Percentiles rank a stretch among this genome's conserved stretches.
These are phyloP conservation scores for Boletus patriciae DNA, from an alignment of 768 basidiomycete genomes.

Conservation along the genomic window DNA sequence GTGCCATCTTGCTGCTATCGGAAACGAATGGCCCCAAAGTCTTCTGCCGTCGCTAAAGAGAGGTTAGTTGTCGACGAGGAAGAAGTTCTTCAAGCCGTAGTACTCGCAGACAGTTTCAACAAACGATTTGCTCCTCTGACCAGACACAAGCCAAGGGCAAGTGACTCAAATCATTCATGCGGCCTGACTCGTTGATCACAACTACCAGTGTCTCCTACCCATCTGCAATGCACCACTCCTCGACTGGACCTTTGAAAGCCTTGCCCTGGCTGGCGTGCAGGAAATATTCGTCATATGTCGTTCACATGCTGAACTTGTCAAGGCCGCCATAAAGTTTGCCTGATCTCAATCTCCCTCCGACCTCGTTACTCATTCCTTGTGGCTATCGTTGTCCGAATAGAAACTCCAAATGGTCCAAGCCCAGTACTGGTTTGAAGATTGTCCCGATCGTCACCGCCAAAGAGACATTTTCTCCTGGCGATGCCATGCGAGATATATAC, in stretches of 20 bases:
- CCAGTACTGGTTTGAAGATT: slow-evolving; percentile 77
- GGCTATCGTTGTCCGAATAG: slow-evolving; percentile 37
- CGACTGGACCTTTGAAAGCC: slow-evolving; percentile 95
- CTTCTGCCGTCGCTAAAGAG: slow-evolving; percentile 53
- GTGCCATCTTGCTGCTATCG: neutral
- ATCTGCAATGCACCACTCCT: slow-evolving; percentile 92
- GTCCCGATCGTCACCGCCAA: slow-evolving; percentile 83
- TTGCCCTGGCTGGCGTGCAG: slow-evolving; percentile 92
- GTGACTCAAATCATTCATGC: slow-evolving; percentile 26
- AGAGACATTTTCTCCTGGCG: slow-evolving; percentile 84
- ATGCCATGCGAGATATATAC: slow-evolving; percentile 93
- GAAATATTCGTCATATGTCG: slow-evolving; percentile 95
- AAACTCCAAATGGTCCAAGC: slow-evolving; percentile 82
- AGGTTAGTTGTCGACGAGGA: slow-evolving; percentile 70
- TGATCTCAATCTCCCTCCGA: slow-evolving; percentile 12
- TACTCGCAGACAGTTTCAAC: slow-evolving; percentile 96
- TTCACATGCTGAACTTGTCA: slow-evolving; percentile 85
- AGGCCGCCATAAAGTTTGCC: slow-evolving; percentile 76
- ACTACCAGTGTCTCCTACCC: slow-evolving; percentile 78
- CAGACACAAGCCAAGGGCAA: slow-evolving; percentile 79
- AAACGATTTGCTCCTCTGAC: slow-evolving; percentile 91
- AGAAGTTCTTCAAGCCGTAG: slow-evolving; percentile 89
- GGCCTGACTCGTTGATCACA: slow-evolving; percentile 18
- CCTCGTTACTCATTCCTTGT: slow-evolving; percentile 8
- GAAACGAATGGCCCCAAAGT: slow-evolving; percentile 64